phyloP scores from a whole-genome alignment of 2,329 filamentous ascomycete genomes.

The Parafenestella ontariensis region DNA sequence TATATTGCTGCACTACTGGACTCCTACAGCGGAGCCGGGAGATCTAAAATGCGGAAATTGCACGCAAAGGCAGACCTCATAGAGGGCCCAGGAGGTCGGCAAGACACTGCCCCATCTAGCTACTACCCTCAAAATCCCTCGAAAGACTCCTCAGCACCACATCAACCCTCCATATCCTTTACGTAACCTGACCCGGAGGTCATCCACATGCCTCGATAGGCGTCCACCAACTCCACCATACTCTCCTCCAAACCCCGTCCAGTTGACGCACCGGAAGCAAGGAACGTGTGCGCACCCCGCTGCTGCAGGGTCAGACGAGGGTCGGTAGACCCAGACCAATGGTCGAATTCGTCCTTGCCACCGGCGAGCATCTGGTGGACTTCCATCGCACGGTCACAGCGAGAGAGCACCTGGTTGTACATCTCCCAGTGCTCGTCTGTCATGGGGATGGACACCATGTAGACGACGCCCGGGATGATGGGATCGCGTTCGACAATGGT shows the following conservation, averaged over 20 bases:
- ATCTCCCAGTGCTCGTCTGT: constrained; percentile 11
- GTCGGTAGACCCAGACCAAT: neutral
- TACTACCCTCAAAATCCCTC: neutral
- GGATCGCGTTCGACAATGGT: constrained; percentile 8
- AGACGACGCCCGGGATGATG: constrained; percentile 16
- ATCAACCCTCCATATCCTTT: neutral
- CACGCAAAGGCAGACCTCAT: neutral
- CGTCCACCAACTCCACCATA: neutral
- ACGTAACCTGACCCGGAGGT: neutral
- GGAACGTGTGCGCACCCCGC: neutral
- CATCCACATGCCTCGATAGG: neutral
- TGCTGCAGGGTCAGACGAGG: neutral
- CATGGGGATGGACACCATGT: constrained; percentile 21
- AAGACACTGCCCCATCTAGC: neutral
- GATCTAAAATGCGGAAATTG: neutral
- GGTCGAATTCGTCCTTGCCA: constrained; percentile 11
- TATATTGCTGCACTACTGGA: neutral
- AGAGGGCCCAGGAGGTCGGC: neutral
- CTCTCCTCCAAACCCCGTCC: neutral
- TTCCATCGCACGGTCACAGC: constrained; percentile 12
- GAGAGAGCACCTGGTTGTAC: constrained; percentile 14
- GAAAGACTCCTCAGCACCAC: neutral
- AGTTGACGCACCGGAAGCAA: neutral
- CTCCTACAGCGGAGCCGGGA: neutral
- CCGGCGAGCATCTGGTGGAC: constrained; percentile 12